A percentile compares a stretch with the other conserved stretches of the same genome.
Conservation (phyloP, 2,329 filamentous ascomycete species). For the Talaromyces albobiverticillius region DNA sequence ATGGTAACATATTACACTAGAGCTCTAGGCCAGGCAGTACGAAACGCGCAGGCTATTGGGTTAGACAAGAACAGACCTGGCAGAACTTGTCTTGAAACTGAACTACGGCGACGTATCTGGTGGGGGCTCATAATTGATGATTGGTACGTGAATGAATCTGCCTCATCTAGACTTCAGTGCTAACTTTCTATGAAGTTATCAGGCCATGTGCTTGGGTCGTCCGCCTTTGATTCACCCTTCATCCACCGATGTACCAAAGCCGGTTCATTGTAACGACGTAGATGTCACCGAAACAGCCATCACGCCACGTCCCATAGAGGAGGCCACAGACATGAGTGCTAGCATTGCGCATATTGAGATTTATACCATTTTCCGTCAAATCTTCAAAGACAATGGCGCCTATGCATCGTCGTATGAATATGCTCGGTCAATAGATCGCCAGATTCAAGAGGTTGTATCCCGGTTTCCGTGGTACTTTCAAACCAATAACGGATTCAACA, state of each 20-base stretch:
- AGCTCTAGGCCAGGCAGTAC: conserved; percentile 22
- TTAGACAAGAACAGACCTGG: conserved; percentile 21
- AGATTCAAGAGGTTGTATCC: conserved; percentile 20
- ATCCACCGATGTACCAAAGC: conserved; percentile 22
- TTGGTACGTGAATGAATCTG: conserved; percentile 19
- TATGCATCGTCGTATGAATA: conserved; percentile 21
- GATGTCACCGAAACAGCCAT: conserved; percentile 22
- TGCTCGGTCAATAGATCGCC: conserved; percentile 20
- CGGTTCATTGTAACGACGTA: conserved; percentile 24
- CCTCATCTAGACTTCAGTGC: background rate
- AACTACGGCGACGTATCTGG: conserved; percentile 24
- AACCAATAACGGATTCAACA: conserved; percentile 14
- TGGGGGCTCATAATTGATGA: conserved; percentile 25
- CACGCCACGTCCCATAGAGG: conserved; percentile 17
- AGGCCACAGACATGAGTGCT: conserved; percentile 23
- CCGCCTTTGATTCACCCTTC: conserved; percentile 24
- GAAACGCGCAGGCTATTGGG: conserved; percentile 24
- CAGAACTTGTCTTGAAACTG: conserved; percentile 20
- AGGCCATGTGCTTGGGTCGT: conserved; percentile 25
- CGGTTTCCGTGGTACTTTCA: conserved; percentile 27
- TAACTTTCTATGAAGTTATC: conserved; percentile 19
- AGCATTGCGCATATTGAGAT: conserved; percentile 20
- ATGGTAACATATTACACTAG: conserved; percentile 11
- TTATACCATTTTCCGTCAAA: conserved; percentile 21
- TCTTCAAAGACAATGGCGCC: conserved; percentile 19